Percentiles rank a stretch among this genome's conserved stretches.
Conservation (phyloP, 176 grass and related monocot genomes). For the Cenchrus fungigraminus region DNA sequence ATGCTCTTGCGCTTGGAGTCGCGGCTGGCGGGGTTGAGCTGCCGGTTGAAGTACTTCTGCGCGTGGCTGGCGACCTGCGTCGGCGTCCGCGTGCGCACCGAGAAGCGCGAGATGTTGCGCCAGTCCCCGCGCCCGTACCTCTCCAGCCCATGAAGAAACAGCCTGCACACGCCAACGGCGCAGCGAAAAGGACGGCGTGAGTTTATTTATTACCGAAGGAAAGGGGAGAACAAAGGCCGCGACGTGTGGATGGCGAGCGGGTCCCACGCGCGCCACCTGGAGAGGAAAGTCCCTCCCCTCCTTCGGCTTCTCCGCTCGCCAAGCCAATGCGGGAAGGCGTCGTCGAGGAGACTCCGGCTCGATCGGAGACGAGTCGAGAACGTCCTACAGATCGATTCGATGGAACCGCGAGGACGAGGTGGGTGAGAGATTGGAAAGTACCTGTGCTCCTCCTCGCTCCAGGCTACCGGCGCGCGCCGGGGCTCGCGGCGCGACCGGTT, state of each 20-base stretch:
- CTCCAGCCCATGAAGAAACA: conserved; percentile 84
- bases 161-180: conserved; percentile 41
- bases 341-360: background rate
- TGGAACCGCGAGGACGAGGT: background rate
- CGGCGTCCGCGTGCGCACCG: conserved; percentile 80
- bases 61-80: conserved; percentile 98
- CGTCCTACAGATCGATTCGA: background rate
- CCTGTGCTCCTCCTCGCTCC: conserved; percentile 92
- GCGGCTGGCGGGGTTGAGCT: conserved; percentile 48
- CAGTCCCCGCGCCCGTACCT: conserved; percentile 91
- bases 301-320: conserved; percentile 15
- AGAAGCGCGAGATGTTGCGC: conserved; percentile 92
- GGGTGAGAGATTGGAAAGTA: background rate
- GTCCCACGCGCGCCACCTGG: conserved; percentile 30
- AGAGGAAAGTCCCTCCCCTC: background rate
- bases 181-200: conserved; percentile 2
- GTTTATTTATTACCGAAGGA: background rate
- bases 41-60: conserved; percentile 90
- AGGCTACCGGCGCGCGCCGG: conserved; percentile 60
- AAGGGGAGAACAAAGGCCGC: background rate
- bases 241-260: background rate
- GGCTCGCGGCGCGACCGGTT: conserved; percentile 13
- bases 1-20: conserved; percentile 96
- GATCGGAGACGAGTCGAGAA: conserved; percentile 1
- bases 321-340: conserved; percentile 14